A percentile compares a stretch with the other conserved stretches of the same genome.
Evolutionary conservation across 108 stramenopile genomes (phyloP).

Genomic region (Schizochytrium sp.): DNA sequence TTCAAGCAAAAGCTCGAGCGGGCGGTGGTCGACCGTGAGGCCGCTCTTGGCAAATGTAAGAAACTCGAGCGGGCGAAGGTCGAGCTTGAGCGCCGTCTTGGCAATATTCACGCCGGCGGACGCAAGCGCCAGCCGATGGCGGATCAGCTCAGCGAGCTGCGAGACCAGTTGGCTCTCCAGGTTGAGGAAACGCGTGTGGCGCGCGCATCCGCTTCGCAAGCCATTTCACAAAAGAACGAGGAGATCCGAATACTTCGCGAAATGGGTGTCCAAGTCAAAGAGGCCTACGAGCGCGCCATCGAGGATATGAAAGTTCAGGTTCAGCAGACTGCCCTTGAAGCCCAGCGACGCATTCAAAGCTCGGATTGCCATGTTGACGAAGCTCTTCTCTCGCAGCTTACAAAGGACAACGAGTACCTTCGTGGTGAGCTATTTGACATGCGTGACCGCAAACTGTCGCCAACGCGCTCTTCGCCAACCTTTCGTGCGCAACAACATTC

Average conservation of each 20-base stretch:
- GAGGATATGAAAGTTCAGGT: background rate
- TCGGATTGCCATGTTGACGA: background rate
- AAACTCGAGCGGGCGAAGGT: background rate
- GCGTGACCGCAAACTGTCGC: background rate
- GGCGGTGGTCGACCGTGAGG: background rate
- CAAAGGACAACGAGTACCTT: background rate
- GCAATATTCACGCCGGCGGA: background rate
- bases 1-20: constrained; percentile 7
- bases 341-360: background rate
- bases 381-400: background rate
- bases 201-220: background rate
- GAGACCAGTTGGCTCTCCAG: background rate
- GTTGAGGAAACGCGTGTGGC: background rate
- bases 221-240: background rate
- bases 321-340: background rate
- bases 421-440: background rate
- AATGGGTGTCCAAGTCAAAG: constrained; percentile 7
- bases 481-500: background rate
- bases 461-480: background rate
- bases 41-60: background rate
- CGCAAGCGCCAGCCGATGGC: constrained; percentile 6
- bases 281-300: background rate
- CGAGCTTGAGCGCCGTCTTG: background rate
- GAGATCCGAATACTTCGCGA: background rate
- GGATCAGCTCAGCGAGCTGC: background rate